These are phyloP conservation scores for Vinca minor DNA, from an alignment of 257 asterid species.

Conservation along the genomic window DNA sequence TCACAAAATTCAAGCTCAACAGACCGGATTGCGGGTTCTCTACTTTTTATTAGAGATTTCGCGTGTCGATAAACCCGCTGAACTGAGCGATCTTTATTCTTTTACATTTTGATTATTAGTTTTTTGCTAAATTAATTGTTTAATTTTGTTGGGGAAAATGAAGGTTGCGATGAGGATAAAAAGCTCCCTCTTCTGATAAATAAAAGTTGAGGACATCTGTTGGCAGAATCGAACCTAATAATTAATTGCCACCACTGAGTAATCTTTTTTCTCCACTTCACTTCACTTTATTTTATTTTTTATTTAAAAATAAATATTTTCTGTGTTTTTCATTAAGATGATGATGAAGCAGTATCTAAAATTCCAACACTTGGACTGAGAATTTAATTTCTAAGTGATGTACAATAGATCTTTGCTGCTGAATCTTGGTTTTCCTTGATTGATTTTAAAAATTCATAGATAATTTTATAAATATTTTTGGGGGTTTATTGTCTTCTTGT, in stretches of 20 bases:
- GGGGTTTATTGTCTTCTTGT: too few relatives aligned
- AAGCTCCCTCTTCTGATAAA: slow-evolving; percentile 93
- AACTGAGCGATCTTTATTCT: slow-evolving; percentile 53
- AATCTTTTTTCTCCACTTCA: slow-evolving; percentile 3
- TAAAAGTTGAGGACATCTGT: slow-evolving; percentile 50
- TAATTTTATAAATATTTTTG: too few relatives aligned
- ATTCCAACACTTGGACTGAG: slow-evolving; percentile 43
- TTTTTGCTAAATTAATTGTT: neutral
- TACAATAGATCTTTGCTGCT: slow-evolving; percentile 18
- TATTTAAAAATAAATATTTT: too few relatives aligned
- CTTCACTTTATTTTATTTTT: neutral
- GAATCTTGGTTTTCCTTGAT: slow-evolving; percentile 13
- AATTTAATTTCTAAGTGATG: slow-evolving; percentile 17
- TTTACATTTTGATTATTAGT: neutral
- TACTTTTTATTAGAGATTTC: slow-evolving; percentile 23
- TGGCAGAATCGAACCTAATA: slow-evolving; percentile 91
- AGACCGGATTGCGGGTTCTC: slow-evolving; percentile 76
- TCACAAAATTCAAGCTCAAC: slow-evolving; percentile 78
- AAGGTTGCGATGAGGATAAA: slow-evolving; percentile 48
- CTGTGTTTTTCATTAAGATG: slow-evolving; percentile 3
- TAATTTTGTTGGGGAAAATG: slow-evolving; percentile 1
- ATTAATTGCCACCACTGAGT: slow-evolving; percentile 57
- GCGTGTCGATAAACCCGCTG: slow-evolving; percentile 93
- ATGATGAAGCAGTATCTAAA: slow-evolving; percentile 27
- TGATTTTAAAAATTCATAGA: too few relatives aligned